phyloP scores from a whole-genome alignment of 2,329 filamentous ascomycete genomes.

The Epichloe uncinata region DNA sequence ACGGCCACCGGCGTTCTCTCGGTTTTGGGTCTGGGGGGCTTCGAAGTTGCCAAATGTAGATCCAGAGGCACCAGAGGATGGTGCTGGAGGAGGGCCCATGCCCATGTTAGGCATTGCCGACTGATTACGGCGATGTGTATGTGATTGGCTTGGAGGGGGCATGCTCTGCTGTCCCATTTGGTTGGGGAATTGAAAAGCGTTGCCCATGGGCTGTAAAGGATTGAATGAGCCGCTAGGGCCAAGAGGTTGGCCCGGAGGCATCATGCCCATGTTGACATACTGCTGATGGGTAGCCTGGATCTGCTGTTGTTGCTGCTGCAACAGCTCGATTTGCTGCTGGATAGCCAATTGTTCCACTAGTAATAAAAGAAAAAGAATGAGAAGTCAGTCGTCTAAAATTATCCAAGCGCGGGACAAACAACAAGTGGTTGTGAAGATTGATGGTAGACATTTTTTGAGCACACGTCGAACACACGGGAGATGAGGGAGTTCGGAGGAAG shows the following conservation, averaged over 20 bases:
- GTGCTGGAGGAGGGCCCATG: constrained; percentile 78
- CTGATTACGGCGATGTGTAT: constrained; percentile 92
- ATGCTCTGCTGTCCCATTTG: constrained; percentile 65
- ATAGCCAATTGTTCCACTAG: constrained; percentile 94
- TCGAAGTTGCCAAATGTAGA: constrained; percentile 69
- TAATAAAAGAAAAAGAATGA: constrained; percentile 4
- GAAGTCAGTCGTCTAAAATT: constrained; percentile 1
- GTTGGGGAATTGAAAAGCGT: constrained; percentile 79
- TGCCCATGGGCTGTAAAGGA: constrained; percentile 68
- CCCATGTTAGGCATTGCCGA: constrained; percentile 89
- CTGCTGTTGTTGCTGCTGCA: constrained; percentile 96
- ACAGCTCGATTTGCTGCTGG: constrained; percentile 92
- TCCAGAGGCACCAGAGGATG: constrained; percentile 79
- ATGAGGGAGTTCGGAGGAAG: background rate
- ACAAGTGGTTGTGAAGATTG: background rate
- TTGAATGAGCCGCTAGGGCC: constrained; percentile 59
- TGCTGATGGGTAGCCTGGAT: constrained; percentile 94
- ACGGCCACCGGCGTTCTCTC: constrained; percentile 35
- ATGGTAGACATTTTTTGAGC: background rate
- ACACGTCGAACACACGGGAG: background rate
- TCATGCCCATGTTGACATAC: constrained; percentile 95
- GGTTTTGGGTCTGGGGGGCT: constrained; percentile 29
- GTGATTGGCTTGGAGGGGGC: constrained; percentile 63
- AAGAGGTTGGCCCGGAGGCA: constrained; percentile 68
- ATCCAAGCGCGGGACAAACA: background rate